These are phyloP conservation scores for Ogataea pignaliae DNA, from an alignment of 805 yeast genomes.

Conservation along the genomic window DNA sequence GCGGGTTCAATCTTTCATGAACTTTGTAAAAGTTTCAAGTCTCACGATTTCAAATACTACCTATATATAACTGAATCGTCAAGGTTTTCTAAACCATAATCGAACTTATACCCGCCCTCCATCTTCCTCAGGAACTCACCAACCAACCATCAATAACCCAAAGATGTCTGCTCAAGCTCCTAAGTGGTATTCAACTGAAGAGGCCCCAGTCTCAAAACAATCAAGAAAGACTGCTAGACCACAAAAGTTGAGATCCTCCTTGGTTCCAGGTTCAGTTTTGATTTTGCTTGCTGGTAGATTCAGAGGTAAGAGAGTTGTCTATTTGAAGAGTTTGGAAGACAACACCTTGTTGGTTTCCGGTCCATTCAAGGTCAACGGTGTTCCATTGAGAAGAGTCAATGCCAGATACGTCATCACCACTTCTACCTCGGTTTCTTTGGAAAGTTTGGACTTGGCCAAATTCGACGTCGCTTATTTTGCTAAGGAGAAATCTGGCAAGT, in stretches of 20 bases:
- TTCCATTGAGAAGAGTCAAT: constrained; percentile 98
- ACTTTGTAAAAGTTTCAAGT: no score
- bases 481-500: constrained; percentile 83
- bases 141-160: background rate
- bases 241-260: constrained; percentile 90
- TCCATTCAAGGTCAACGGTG: constrained; percentile 99
- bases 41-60: no score
- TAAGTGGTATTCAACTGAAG: constrained; percentile 94
- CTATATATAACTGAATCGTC: no score
- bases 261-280: constrained; percentile 97
- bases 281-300: constrained; percentile 98
- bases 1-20: no score
- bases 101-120: no score
- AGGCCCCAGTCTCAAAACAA: constrained; percentile 79
- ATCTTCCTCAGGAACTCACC: no score
- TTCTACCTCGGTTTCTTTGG: constrained; percentile 83
- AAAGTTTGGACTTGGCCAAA: constrained; percentile 80
- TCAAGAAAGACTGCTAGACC: constrained; percentile 90
- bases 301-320: constrained; percentile 99
- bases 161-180: constrained; percentile 49
- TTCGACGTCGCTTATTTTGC: constrained; percentile 95
- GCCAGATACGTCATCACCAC: constrained; percentile 99
- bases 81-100: no score
- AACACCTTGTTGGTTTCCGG: constrained; percentile 96
- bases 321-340: constrained; percentile 95